These are phyloP conservation scores for Lachnellula arida DNA, from an alignment of 2,329 filamentous ascomycete genomes.

Conservation along the genomic window DNA sequence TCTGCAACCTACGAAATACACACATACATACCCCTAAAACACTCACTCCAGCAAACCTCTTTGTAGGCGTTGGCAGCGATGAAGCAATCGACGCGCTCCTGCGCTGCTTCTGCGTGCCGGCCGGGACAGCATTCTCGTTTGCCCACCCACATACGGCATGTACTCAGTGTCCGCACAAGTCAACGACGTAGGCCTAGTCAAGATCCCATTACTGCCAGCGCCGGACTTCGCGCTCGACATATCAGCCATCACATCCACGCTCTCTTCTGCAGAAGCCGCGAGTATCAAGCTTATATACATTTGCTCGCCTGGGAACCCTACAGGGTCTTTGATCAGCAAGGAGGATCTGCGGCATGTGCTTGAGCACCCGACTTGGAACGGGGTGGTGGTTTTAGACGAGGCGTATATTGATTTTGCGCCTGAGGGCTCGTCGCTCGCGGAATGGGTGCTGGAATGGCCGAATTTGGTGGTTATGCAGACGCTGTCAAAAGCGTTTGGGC, in stretches of 20 bases:
- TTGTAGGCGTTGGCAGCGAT: conserved; percentile 93
- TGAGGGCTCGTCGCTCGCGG: conserved; percentile 73
- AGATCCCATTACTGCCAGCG: conserved; percentile 72
- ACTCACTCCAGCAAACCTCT: conserved; percentile 77
- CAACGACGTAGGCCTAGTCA: conserved; percentile 84
- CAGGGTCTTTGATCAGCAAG: conserved; percentile 73
- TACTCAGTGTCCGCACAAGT: conserved; percentile 91
- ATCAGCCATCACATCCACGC: conserved; percentile 58
- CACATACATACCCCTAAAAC: conserved; percentile 70
- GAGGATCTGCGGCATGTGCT: conserved; percentile 69
- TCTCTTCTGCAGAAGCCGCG: conserved; percentile 52
- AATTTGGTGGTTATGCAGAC: conserved; percentile 99
- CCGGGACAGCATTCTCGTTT: conserved; percentile 85
- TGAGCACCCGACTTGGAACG: conserved; percentile 89
- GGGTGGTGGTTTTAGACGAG: conserved; percentile 87
- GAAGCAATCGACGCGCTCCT: conserved; percentile 95
- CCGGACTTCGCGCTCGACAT: conserved; percentile 72
- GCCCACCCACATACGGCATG: conserved; percentile 98
- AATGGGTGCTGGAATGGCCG: conserved; percentile 88
- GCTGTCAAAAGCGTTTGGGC: conserved; percentile 93
- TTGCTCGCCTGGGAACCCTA: conserved; percentile 94
- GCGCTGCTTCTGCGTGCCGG: conserved; percentile 85
- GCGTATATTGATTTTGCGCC: conserved; percentile 94
- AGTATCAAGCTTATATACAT: conserved; percentile 86
- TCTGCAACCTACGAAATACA: conserved; percentile 85